Percentiles rank a stretch among this genome's conserved stretches.
phyloP scores from a whole-genome alignment of 108 stramenopile species.

The Cyclotella baltica region DNA sequence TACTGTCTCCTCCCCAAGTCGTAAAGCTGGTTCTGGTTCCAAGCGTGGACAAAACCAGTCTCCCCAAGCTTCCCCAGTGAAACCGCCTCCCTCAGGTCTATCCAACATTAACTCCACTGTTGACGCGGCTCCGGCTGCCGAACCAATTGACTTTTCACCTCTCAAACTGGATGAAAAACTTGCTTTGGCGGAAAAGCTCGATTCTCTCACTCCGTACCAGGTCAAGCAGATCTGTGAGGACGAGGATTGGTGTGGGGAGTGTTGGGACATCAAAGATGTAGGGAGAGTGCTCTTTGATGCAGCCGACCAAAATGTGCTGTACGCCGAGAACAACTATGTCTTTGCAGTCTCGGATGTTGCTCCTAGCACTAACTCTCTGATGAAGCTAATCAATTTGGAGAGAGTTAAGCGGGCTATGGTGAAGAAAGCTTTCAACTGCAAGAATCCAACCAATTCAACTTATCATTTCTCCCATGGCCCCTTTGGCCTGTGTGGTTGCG shows the following conservation, averaged over 20 bases:
- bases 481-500: not conserved
- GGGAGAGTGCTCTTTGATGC: not conserved
- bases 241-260: not conserved
- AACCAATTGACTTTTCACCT: too few relatives aligned
- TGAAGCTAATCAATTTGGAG: not conserved
- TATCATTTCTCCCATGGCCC: not conserved
- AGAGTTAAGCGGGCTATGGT: not conserved
- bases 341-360: not conserved
- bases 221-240: not conserved
- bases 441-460: not conserved
- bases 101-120: too few relatives aligned
- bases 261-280: not conserved
- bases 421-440: not conserved
- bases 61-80: too few relatives aligned
- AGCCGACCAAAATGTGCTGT: not conserved
- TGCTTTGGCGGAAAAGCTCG: not conserved
- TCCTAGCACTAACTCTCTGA: too few relatives aligned
- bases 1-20: too few relatives aligned
- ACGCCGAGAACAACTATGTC: not conserved
- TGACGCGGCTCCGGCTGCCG: too few relatives aligned
- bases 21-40: too few relatives aligned
- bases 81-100: too few relatives aligned
- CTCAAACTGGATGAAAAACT: not conserved
- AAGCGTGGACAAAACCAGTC: too few relatives aligned
- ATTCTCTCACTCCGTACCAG: not conserved